These are phyloP conservation scores for Diutina pseudorugosa DNA, from an alignment of 1,139 yeast species.

Conservation along the genomic window DNA sequence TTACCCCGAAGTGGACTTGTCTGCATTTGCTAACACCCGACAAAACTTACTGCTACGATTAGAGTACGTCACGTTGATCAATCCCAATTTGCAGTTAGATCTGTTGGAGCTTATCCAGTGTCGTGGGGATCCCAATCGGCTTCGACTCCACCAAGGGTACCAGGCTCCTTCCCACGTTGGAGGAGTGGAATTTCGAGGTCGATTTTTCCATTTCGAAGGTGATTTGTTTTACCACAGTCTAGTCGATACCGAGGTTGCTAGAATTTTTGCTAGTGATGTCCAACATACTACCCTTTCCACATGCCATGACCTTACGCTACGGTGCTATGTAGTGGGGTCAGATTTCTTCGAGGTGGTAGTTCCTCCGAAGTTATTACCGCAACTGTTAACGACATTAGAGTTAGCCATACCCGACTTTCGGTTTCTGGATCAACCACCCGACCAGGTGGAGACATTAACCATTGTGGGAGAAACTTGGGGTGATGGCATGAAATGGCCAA, in stretches of 20 bases:
- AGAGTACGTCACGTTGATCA: background rate
- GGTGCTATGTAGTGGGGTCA: background rate
- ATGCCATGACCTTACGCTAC: background rate
- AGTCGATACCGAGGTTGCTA: background rate
- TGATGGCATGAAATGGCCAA: background rate
- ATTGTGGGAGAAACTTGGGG: background rate
- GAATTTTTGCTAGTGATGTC: background rate
- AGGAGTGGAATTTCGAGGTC: background rate
- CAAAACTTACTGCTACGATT: background rate
- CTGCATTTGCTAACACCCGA: background rate
- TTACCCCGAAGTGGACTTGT: background rate
- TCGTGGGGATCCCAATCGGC: background rate
- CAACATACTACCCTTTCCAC: background rate
- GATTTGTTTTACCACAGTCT: background rate
- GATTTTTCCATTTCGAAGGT: background rate
- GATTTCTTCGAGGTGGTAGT: background rate
- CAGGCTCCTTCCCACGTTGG: background rate
- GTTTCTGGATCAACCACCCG: background rate
- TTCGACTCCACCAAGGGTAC: background rate
- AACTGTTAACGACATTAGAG: background rate
- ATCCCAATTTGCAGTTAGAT: background rate
- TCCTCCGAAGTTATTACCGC: background rate
- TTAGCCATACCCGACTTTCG: background rate
- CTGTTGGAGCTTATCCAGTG: background rate
- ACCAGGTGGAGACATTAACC: background rate